Evolutionary conservation across 768 basidiomycete species (phyloP), one percentile per base, ranked within the genome.

Genomic region (Rhizopogon rudus): DNA sequence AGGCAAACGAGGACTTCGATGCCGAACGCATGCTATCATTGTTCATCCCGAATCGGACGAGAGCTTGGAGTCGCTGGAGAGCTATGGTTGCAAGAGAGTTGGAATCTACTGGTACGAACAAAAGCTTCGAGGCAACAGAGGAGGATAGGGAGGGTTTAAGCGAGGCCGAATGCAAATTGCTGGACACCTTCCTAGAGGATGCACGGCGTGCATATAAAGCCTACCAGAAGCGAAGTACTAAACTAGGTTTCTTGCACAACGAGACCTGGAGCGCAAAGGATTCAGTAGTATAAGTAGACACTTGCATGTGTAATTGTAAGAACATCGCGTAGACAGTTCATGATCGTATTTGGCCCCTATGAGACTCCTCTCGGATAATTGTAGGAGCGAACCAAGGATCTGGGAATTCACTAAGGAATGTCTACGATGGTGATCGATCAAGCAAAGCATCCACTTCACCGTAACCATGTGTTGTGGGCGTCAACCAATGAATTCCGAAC

Each of bases 11-110:
- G 5, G 9, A 40, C 16, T 7, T 12, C 0, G 33, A 60, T n/a
- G 62, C 60, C 5, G 44, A 7, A 40, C 55, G 53, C 3, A 58
- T 68, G n/a, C 54, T 66, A 28, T 57, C 40, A 13, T 44, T 58
- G 51, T 64, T 67, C 35, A 54, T 66, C 28, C 57, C 63, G 6
- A 66, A 66, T 9, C 52, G 67, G 13, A 66, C 65, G 0, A 41
- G 40, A 31, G 67, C 66, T 44, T 66, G 65, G 65, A 49, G 52
- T 28, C 58, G 44, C 29, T 66, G 65, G 67, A 65, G 62, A 45
- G 31, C 44, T 0, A 70, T 62, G 55, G 64, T 66, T 31, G 17
- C 62, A 25, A 2, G 48, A 0, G 57, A 66, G 53, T 59, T 66
- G 52, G n/a, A 55, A n/a, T 59, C 51, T 14, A n/a, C 52, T 2